phyloP scores from a whole-genome alignment of 768 basidiomycete species.

The Macrocybe gigantea region DNA sequence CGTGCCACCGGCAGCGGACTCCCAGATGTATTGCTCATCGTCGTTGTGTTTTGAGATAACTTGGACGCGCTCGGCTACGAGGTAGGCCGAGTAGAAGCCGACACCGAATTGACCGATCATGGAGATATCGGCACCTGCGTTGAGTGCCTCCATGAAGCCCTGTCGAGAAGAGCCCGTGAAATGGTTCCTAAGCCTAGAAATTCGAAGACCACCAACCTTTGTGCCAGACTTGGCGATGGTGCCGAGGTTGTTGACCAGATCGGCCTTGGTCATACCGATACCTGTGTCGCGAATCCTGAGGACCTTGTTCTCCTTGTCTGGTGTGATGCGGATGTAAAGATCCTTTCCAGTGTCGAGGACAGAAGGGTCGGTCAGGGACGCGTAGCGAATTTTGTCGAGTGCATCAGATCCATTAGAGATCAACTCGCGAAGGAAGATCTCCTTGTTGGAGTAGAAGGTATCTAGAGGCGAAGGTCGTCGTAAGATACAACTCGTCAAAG shows the following conservation, averaged over 20 bases:
- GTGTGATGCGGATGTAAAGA: constrained; percentile 88
- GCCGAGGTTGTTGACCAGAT: constrained; percentile 98
- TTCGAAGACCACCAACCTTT: constrained; percentile 47
- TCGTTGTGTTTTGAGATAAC: constrained; percentile 99
- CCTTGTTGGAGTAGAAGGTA: constrained; percentile 99
- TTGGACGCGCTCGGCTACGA: constrained; percentile 97
- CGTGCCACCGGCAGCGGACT: constrained; percentile 99
- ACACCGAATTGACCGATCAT: constrained; percentile 99
- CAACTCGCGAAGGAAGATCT: constrained; percentile 98
- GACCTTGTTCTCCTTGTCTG: constrained; percentile 93
- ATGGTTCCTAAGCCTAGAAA: not conserved
- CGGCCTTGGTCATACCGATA: constrained; percentile 99
- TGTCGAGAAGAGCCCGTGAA: constrained; percentile 21
- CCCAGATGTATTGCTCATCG: constrained; percentile 99
- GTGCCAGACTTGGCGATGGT: constrained; percentile 95
- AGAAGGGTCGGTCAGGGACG: constrained; percentile 89
- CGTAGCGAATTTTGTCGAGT: constrained; percentile 97
- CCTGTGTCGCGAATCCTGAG: constrained; percentile 92
- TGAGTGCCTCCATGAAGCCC: constrained; percentile 99
- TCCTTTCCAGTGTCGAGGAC: constrained; percentile 90
- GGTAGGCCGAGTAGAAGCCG: constrained; percentile 99
- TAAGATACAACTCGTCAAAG: constrained; percentile 5
- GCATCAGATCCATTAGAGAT: constrained; percentile 98
- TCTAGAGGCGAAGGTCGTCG: constrained; percentile 36
- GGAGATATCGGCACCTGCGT: constrained; percentile 82